Evolutionary conservation across 495 filamentous ascomycete genomes (phyloP).

Genomic region (Xylaria intraflava): DNA sequence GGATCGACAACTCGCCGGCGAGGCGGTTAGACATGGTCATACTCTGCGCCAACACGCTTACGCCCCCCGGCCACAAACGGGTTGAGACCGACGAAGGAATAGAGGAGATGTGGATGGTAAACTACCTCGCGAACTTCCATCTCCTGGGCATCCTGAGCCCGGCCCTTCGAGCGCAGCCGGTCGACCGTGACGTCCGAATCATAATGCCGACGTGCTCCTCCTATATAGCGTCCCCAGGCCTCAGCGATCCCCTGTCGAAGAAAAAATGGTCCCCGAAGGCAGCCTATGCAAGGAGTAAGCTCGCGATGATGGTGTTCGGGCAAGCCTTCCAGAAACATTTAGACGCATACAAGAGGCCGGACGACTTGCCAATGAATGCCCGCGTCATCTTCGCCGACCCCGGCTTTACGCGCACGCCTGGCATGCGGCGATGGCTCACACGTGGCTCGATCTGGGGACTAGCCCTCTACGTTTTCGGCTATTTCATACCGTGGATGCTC

Average conservation of each 20-base stretch:
- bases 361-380: constrained; percentile 71
- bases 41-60: constrained; percentile 71
- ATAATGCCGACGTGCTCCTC: constrained; percentile 79
- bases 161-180: constrained; percentile 78
- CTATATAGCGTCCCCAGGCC: constrained; percentile 66
- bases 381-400: constrained; percentile 82
- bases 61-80: constrained; percentile 51
- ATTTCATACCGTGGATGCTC: constrained; percentile 76
- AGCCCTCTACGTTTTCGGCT: constrained; percentile 66
- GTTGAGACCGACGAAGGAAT: constrained; percentile 65
- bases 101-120: constrained; percentile 86
- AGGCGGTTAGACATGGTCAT: constrained; percentile 91
- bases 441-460: constrained; percentile 80
- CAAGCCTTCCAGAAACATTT: constrained; percentile 85
- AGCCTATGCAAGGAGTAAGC: constrained; percentile 79
- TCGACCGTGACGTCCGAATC: constrained; percentile 87
- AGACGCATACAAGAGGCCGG: constrained; percentile 70
- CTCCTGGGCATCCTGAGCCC: constrained; percentile 84
- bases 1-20: constrained; percentile 92
- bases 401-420: constrained; percentile 74
- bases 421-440: constrained; percentile 78
- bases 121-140: constrained; percentile 94
- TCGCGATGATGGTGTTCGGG: constrained; percentile 82
- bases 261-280: constrained; percentile 44
- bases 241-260: constrained; percentile 38